Percentiles rank a stretch among this genome's conserved stretches.
Evolutionary conservation across 257 asterid species (phyloP).

Genomic region (Paulownia fortunei): DNA sequence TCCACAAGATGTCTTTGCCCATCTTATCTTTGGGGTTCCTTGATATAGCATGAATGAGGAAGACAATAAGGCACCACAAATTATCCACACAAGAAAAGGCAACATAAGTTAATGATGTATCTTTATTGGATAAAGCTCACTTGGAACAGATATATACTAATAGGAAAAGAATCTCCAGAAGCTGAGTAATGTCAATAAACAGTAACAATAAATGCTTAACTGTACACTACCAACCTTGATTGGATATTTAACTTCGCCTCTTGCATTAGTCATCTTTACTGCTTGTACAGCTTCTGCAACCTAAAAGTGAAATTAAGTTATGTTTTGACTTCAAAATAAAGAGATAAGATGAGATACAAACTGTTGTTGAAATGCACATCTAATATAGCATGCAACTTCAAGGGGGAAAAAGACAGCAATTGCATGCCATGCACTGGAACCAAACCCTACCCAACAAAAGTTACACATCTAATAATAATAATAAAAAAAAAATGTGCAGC

Average conservation of each 20-base stretch:
- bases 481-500: not conserved
- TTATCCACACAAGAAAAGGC: conserved; percentile 3
- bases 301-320: conserved; percentile 38
- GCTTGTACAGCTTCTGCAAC: conserved; percentile 90
- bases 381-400: not conserved
- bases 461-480: not conserved
- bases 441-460: not conserved
- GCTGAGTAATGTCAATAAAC: conserved; percentile 12
- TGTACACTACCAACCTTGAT: conserved; percentile 65
- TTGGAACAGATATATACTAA: not conserved
- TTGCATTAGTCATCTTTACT: conserved; percentile 82
- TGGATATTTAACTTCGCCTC: conserved; percentile 88
- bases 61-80: not conserved
- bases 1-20: not conserved
- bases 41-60: conserved; percentile 4
- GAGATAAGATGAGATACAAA: conserved; percentile 11
- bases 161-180: not conserved
- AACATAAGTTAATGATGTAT: not conserved
- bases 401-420: not conserved
- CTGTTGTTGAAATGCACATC: conserved; percentile 3
- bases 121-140: not conserved
- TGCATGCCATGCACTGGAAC: not conserved
- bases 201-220: not conserved
- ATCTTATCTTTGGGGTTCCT: not conserved
- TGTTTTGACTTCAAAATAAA: not conserved